A percentile compares a stretch with the other conserved stretches of the same genome.
phyloP scores from a whole-genome alignment of 225 moss, liverwort and hornwort genomes.

The Physcomitrium patens region DNA sequence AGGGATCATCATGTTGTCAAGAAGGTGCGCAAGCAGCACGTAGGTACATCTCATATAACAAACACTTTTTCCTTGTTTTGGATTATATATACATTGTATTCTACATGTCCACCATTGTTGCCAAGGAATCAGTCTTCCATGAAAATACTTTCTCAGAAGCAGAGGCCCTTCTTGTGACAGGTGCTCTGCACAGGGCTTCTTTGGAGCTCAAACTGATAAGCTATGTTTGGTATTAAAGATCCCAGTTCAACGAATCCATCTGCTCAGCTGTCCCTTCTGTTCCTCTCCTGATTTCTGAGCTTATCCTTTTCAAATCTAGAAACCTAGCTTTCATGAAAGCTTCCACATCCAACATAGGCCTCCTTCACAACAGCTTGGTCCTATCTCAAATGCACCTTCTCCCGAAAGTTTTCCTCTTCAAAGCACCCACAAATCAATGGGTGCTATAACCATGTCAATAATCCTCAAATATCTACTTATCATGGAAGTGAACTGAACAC shows the following conservation, averaged over 20 bases:
- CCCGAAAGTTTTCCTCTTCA: too few species aligned
- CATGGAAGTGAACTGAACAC: too few species aligned
- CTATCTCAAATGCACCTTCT: too few species aligned
- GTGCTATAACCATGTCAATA: too few species aligned
- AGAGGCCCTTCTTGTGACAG: not conserved
- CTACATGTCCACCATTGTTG: not conserved
- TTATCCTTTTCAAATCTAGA: not conserved
- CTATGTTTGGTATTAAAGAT: not conserved
- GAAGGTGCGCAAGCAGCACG: not conserved
- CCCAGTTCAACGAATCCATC: not conserved
- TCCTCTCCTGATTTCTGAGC: not conserved
- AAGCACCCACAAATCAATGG: too few species aligned
- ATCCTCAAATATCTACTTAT: too few species aligned
- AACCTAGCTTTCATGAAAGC: not conserved
- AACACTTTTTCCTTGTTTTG: not conserved
- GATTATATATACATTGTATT: not conserved
- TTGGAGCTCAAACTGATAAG: not conserved
- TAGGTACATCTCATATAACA: slow-evolving; percentile 1
- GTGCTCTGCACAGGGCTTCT: not conserved
- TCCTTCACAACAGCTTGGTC: too few species aligned
- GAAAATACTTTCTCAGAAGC: not conserved
- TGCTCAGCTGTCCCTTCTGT: not conserved
- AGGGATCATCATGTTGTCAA: slow-evolving; percentile 6
- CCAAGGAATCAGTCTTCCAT: not conserved
- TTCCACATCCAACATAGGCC: not conserved